A percentile compares a stretch with the other conserved stretches of the same genome.
Evolutionary conservation across 805 yeast species (phyloP).

Genomic region (Hanseniaspora meyeri): DNA sequence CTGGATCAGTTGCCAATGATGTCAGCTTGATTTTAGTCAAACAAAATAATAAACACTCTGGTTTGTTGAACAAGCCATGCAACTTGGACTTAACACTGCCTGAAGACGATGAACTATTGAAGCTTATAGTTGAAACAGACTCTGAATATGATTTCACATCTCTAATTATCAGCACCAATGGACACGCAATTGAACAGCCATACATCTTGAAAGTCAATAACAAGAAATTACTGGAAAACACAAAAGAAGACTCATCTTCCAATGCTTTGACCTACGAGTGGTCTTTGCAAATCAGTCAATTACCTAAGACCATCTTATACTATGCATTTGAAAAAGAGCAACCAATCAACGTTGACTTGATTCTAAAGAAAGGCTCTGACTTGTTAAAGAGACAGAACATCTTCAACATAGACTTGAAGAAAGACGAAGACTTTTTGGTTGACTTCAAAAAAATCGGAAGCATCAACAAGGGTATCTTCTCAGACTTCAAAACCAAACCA

Average conservation of each 20-base stretch:
- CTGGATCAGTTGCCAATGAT: not conserved
- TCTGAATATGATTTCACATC: conserved; percentile 1
- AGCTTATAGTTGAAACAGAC: conserved; percentile 8
- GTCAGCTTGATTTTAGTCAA: conserved; percentile 7
- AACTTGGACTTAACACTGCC: conserved; percentile 7
- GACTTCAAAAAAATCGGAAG: not conserved
- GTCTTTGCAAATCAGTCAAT: conserved; percentile 14
- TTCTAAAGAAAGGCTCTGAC: conserved; percentile 1
- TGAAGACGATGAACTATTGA: conserved; percentile 10
- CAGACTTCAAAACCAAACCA: conserved; percentile 9
- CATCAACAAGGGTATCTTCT: conserved; percentile 9
- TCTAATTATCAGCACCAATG: not conserved
- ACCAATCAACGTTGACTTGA: conserved; percentile 11
- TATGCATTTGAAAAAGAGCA: conserved; percentile 17
- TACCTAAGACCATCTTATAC: conserved; percentile 20
- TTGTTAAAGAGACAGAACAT: conserved; percentile 11
- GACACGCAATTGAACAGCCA: conserved; percentile 9
- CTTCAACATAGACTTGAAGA: not conserved
- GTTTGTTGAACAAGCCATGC: not conserved
- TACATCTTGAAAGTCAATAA: not conserved
- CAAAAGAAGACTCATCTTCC: not conserved
- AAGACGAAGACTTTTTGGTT: not conserved
- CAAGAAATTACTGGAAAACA: not conserved
- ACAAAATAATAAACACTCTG: conserved; percentile 4
- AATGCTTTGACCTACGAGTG: not conserved